Percentiles rank a stretch among this genome's conserved stretches.
Evolutionary conservation across 2,329 filamentous ascomycete genomes (phyloP).

Genomic region (Colletotrichum ledebouriae): DNA sequence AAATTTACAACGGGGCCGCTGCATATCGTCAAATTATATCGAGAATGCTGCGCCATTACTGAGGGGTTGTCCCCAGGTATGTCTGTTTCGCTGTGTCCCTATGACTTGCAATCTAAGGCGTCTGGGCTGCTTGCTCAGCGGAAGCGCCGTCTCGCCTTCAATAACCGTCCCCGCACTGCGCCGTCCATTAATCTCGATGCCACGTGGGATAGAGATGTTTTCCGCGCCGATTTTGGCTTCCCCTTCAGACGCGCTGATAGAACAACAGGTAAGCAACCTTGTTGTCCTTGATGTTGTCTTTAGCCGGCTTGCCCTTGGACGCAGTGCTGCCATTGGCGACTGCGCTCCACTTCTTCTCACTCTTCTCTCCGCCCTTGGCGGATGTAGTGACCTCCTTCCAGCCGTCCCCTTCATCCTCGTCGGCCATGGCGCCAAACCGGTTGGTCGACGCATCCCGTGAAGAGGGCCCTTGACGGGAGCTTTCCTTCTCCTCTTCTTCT

Average conservation of each 20-base stretch:
- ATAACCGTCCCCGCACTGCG: conserved; percentile 14
- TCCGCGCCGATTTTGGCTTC: conserved; percentile 4
- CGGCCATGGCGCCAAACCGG: conserved; percentile 78
- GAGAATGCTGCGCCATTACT: conserved; percentile 20
- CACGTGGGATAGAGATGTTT: not conserved
- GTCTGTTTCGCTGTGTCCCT: conserved; percentile 17
- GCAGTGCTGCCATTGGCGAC: conserved; percentile 66
- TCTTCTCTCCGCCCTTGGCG: conserved; percentile 51
- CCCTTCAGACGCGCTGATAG: conserved; percentile 79
- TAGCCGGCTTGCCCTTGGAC: conserved; percentile 65
- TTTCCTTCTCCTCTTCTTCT: conserved; percentile 82
- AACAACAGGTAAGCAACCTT: conserved; percentile 98
- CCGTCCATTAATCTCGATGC: conserved; percentile 1
- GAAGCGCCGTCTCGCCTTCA: conserved; percentile 4
- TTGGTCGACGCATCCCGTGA: conserved; percentile 68
- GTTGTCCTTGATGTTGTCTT: conserved; percentile 85
- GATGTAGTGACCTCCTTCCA: conserved; percentile 85
- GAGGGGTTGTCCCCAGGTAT: conserved; percentile 5
- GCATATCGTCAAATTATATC: conserved; percentile 33
- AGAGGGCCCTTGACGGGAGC: conserved; percentile 69
- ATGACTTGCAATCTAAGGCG: conserved; percentile 23
- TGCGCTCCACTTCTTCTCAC: conserved; percentile 80
- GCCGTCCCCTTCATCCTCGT: conserved; percentile 76
- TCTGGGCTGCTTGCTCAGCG: conserved; percentile 7
- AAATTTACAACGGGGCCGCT: conserved; percentile 20